Base-by-base conservation (phyloP, 257 asterid species). In the Nicotiana knightiana region DNA sequence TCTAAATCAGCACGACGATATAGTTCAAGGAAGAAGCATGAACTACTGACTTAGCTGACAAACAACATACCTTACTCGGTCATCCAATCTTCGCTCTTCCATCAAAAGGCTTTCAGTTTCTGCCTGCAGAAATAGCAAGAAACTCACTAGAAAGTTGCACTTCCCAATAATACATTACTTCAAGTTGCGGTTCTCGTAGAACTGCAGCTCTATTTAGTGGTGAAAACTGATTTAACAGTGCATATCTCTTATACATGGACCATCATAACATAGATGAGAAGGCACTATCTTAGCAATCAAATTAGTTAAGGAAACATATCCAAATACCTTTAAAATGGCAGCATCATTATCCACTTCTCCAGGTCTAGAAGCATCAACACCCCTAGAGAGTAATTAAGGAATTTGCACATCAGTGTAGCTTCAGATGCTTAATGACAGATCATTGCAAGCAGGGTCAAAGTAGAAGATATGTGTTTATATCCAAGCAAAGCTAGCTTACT, bases 51-150 rank as follows among this genome's bases (percentile, higher is more conserved):
- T 59, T 83, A 78, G 13, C 81, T 64, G 67, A 87, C 17, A 79
- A 77, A 83, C 46, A 53, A 67, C 75, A 76, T 30, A 94, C 98
- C 97, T 92, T 77, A 90, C 92, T 54, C 87, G 92, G 37, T 88
- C 97, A 79, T 93, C 98, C 84, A 95, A 81, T 80, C 86, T 82
- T 83, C 86, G 87, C 85, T 96, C 98, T 85, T 96, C 97, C 85
- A 88, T 83, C 81, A 93, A 89, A 71, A 96, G 93, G 84, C 92
- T 94, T 81, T 91, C 92, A 78, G 91, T 86, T 90, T 96, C 97
- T 78, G 91, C 97, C 99, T 96, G 91, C 80, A 86, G 80, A 82
- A 81, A 67, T 73, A 67, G 81, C 73, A 13, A 33, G 70, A 84
- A 78, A 82, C 79, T 73, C 51, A 73, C 4, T 48, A 24, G 79